Base-by-base conservation (phyloP, 1,139 yeast species). In the Spencermartinsiella ligniputridi region DNA sequence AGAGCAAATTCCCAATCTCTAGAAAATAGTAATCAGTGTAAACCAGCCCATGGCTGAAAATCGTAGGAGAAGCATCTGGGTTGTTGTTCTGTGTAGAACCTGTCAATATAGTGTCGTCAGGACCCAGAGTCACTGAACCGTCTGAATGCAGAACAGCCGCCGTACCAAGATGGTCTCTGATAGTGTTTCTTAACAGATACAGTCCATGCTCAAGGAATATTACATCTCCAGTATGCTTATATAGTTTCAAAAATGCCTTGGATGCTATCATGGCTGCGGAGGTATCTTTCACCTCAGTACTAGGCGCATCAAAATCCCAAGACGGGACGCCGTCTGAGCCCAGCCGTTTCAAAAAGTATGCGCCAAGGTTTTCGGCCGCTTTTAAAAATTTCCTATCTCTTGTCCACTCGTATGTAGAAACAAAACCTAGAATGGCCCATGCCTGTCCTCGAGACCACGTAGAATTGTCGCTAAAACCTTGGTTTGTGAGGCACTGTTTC, bases 231-330 rank as follows among this genome's bases (percentile, higher is more conserved):
- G 42, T 44, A 35, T 27, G n/a, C 35, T 40, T 32, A 37, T 13
- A 48, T n/a, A 48, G 19, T 13, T 22, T 22, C 12, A 48, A 9
- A 25, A 62, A 33, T 1, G 65, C 66, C 25, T 52, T 44, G 9
- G 61, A 50, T 11, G 65, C 53, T 24, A 55, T 49, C 60, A 58
- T 57, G 3, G 54, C 66, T 2, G 65, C 64, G 4, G 66, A 62
- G 12, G 53, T 52, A 42, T 62, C 66, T 45, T 54, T 54, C 35
- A 51, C 46, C 17, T 54, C 46, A 2, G 51, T 46, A 22, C 52
- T 52, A 3, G 66, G 27, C 12, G 64, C 63, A 45, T 57, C 59
- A 46, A 62, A 63, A 42, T 63, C 67, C 67, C 67, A 63, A 16
- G 50, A 42, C 3, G 62, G 63, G 1, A 59, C 62, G 3, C 65